A percentile compares a stretch with the other conserved stretches of the same genome.
Conservation (phyloP, 2,329 filamentous ascomycete genomes). For the Hypoxylon sp. region DNA sequence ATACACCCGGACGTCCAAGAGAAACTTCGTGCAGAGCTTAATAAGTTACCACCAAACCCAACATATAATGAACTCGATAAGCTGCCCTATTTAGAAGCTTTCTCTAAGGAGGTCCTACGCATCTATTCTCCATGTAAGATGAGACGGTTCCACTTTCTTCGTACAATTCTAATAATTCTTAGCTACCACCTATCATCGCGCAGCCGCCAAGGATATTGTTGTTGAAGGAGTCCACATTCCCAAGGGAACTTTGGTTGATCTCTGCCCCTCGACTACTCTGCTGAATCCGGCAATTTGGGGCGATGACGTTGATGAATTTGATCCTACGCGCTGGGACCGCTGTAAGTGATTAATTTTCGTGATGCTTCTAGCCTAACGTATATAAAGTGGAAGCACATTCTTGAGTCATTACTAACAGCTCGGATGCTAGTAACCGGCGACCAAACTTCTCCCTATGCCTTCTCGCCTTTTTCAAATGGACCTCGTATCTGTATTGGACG, state of each 20-base stretch:
- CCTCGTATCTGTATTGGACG: constrained; percentile 50
- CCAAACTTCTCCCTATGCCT: constrained; percentile 32
- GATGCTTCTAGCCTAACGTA: background rate
- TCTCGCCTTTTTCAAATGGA: constrained; percentile 46
- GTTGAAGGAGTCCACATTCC: constrained; percentile 47
- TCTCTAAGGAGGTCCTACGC: constrained; percentile 28
- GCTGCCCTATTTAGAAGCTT: constrained; percentile 33
- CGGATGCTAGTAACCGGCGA: constrained; percentile 22
- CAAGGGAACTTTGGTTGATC: constrained; percentile 48
- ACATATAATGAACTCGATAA: constrained; percentile 22
- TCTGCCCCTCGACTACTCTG: constrained; percentile 42
- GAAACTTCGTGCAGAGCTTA: constrained; percentile 27
- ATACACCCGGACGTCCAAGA: constrained; percentile 29
- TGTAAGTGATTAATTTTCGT: constrained; percentile 3
- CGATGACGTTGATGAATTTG: constrained; percentile 45
- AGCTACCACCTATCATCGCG: constrained; percentile 33
- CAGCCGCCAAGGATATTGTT: constrained; percentile 40
- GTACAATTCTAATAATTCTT: constrained; percentile 1
- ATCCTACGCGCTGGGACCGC: constrained; percentile 47
- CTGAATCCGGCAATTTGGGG: constrained; percentile 50
- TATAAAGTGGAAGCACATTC: background rate
- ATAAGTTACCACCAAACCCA: constrained; percentile 4
- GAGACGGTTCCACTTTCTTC: background rate
- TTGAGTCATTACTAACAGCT: constrained; percentile 1
- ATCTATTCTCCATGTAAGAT: constrained; percentile 32